These are phyloP conservation scores for Cordyceps tenuipes DNA, from an alignment of 2,329 filamentous ascomycete species.

Conservation along the genomic window DNA sequence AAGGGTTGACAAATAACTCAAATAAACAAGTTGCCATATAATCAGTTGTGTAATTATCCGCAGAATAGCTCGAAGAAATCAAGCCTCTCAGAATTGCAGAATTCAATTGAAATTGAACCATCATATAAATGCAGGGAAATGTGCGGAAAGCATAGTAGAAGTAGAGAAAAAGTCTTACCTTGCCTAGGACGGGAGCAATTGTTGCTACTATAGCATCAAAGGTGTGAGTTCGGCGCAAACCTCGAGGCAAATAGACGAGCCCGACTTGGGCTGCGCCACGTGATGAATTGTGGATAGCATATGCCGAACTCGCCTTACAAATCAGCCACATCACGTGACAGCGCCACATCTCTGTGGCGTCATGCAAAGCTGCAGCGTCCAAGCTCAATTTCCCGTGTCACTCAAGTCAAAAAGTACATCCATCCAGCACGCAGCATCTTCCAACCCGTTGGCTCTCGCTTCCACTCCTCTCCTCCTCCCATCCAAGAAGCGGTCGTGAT, in stretches of 20 bases:
- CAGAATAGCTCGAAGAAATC: conserved; percentile 19
- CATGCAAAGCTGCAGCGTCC: neutral
- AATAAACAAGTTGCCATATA: neutral
- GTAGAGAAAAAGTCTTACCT: neutral
- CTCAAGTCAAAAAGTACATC: neutral
- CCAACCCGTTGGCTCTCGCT: neutral
- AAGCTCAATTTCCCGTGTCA: conserved; percentile 5
- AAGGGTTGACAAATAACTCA: neutral
- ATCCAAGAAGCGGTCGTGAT: neutral
- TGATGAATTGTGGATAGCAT: neutral
- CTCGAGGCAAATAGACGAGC: too few relatives aligned
- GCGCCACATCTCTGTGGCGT: conserved; percentile 6
- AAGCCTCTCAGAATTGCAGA: conserved; percentile 42
- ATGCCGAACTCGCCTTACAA: neutral
- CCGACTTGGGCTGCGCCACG: too few relatives aligned
- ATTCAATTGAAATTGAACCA: conserved; percentile 34
- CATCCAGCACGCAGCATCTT: neutral
- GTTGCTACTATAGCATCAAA: neutral
- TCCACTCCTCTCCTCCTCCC: neutral
- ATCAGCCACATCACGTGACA: conserved; percentile 8
- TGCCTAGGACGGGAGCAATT: neutral
- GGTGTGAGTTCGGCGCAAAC: too few relatives aligned
- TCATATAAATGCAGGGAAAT: conserved; percentile 19
- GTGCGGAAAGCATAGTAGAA: neutral
- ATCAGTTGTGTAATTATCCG: conserved; percentile 14